Evolutionary conservation across 345 rosid genomes (phyloP), one percentile per base, ranked within the genome.

Genomic region (Pugionium dolabratum): DNA sequence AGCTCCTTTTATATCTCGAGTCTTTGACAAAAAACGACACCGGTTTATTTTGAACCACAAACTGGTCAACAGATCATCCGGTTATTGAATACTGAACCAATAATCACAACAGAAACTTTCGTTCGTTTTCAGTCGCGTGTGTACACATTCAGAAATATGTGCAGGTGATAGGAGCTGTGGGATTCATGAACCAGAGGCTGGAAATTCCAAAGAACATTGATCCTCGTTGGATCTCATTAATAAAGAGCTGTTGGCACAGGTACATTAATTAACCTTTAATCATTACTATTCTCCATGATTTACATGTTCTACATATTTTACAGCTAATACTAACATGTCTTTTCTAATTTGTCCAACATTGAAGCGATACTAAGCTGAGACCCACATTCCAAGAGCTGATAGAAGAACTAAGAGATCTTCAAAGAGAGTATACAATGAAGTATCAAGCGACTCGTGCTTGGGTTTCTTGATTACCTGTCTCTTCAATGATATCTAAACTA

Each of bases 181-280:
- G 99, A 56, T 94, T 85, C 85, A 94, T 94, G 96, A 80, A 90
- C 76, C 97, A 90, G 78, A 82, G 92, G 55, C 74, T 94, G 39
- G 99, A 94, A 64, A 85, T 88, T 51, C 97, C 99, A 44, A 79
- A 80, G 36, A 85, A 90, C 39, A 72, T 81, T 50, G 96, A 94
- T 80, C 95, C 97, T 55, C 78, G 72, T 57, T 90, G 96, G 97
- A 79, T 84, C 67, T 79, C 95, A 46, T 59, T 88, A 40, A 84
- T 85, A 43, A 92, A 90, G 83, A 88, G 90, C 79, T 94, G 99
- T 79, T 94, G 99, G 92, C 85, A 81, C 80, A 88, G 87, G 99
- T 90, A 54, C 9, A n/a, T 54, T 62, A 62, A 36, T 55, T 44
- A 55, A 39, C 27, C 37, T 26, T 47, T 39, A 4, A 4, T 63